Base-by-base conservation (phyloP, 305 asterid species). In the Fraxinus paxiana region DNA sequence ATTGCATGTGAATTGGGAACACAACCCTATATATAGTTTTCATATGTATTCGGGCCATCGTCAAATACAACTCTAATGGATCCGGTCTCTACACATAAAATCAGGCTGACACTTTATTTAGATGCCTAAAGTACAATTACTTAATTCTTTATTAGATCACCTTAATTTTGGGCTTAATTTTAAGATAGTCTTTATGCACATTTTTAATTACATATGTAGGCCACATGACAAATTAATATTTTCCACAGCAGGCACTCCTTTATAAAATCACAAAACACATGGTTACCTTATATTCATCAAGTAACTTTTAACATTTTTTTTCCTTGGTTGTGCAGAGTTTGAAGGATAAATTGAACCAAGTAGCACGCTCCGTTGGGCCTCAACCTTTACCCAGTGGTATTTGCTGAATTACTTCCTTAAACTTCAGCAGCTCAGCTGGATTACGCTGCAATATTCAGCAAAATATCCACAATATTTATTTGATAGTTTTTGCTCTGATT, bases 331-430 rank as follows among this genome's bases (percentile, higher is more conserved):
- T 72, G 76, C 97, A 96, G 98, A 88, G 84, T 86, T 87, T 96
- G 80, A 93, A 91, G 84, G 97, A 91, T 78, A 94, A 90, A 84
- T 78, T 96, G 88, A 90, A 84, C 87, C 98, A 90, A 89, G 97
- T 94, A 77, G 85, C 85, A 13, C 93, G 98, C 63, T 85, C 96
- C 82, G 80, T 79, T 24, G 87, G 86, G 63, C 87, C 85, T 71
- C 95, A 88, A 87, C 73, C 88, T 80, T 28, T 70, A 83, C 70
- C 94, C 79, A 84, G 84, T 41, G 92, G 98, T 92, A 89, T 71
- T 77, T 85, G 46, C 82, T 76, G 33, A 61, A 77, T 48, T 70
- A 54, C 70, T 69, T 76, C 59, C 48, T 54, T 83, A 80, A 54
- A 72, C 54, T 73, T 76, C 46, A 83, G 43, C 70, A 12, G 54